Base-by-base conservation (phyloP, 2,329 filamentous ascomycete genomes). In the Byssoonygena ceratinophila region DNA sequence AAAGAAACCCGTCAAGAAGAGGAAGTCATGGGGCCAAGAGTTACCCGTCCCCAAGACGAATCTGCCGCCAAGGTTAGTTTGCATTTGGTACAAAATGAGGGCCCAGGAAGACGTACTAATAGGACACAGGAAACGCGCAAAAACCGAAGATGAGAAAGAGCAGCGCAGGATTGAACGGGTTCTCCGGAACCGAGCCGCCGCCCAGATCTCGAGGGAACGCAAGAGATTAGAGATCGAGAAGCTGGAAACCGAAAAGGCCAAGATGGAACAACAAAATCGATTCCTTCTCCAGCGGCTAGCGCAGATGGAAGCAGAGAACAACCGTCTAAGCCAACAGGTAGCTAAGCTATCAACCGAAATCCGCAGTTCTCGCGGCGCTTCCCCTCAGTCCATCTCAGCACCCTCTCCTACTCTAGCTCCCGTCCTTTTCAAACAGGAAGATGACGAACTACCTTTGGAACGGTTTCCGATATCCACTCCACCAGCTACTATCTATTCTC, bases 141-240 rank as follows among this genome's bases (percentile, higher is more conserved):
- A 97, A 79, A 98, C 92, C 2, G 91, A 94, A 63, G 92, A 96
- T 64, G 92, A 98, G 72, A 98, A 98, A 74, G 92, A 97, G 72
- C 92, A 98, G 71, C 85, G 92, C 41, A 86, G 92, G 57, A 94
- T 97, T 52, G 92, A 98, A 75, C 87, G 92, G 57, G 92, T 98
- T 59, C 87, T 97, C 62, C 85, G 92, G 41, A 98, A 98, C 67
- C 87, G 92, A 59, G 87, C 90, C 55, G 92, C 92, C 43, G 92
- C 92, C 37, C 92, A 97, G 76, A 96, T 94, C 54, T 98, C 92
- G 3, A 80, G 92, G 47, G 92, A 98, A 71, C 85, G 90, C 55
- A 95, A 96, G 77, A 81, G 90, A 53, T 77, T 83, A 60, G 83
- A 97, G 71, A 88, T 94, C 36, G 92, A 97, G 71, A 84, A 84